Evolutionary conservation across 129 eudicot genomes (phyloP).

Genomic region (Mikania micrantha): DNA sequence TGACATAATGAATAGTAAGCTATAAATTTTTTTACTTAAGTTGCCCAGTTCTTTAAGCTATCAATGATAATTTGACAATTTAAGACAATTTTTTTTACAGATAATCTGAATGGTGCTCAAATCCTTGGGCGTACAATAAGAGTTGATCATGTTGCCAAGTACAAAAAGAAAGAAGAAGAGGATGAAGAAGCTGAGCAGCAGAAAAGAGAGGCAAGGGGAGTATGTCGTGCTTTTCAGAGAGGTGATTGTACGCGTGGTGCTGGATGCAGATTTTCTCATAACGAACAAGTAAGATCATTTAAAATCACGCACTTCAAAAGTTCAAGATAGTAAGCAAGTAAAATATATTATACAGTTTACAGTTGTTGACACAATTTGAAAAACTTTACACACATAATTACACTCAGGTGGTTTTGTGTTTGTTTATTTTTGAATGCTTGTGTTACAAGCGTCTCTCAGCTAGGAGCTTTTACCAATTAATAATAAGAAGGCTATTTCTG

Average conservation of each 20-base stretch:
- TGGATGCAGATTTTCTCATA: conserved; percentile 87
- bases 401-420: neutral
- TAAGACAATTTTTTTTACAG: conserved; percentile 19
- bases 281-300: conserved; percentile 58
- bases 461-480: neutral
- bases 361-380: neutral
- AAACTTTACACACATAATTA: neutral
- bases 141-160: conserved; percentile 80
- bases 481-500: neutral
- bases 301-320: neutral
- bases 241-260: conserved; percentile 90
- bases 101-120: conserved; percentile 86
- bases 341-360: neutral
- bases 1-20: neutral
- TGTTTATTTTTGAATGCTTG: neutral
- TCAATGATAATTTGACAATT: neutral
- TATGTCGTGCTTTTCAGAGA: conserved; percentile 90
- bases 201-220: conserved; percentile 91
- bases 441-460: neutral
- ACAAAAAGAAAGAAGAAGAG: conserved; percentile 89
- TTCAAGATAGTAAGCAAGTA: neutral
- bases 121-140: conserved; percentile 74
- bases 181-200: conserved; percentile 67
- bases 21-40: neutral
- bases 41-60: neutral